Base-by-base conservation (phyloP, 495 filamentous ascomycete genomes). In the Aspergillus leporis region DNA sequence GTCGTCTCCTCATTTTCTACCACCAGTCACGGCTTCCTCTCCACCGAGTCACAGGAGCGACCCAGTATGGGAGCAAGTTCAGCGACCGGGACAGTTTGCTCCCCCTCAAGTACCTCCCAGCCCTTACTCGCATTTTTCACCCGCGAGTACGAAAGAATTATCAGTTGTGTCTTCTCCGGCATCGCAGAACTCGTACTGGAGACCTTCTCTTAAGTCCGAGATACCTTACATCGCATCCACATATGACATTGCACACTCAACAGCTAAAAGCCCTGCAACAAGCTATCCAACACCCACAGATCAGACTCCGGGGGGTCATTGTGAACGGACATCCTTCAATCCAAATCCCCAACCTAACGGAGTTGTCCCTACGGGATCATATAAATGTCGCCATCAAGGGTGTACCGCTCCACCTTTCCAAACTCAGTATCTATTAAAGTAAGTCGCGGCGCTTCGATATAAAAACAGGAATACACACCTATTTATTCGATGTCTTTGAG, bases 331-430 rank as follows among this genome's bases (percentile, higher is more conserved):
- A 19, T 56, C 65, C 3, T 69, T 67, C 46, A 62, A 51, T 31
- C 58, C 61, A 28, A 16, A 63, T 9, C 50, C 67, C 21, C 63
- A 67, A n/a, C 21, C 64, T 21, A 74, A 73, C 46, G 73, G 66
- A 4, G 46, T 55, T 4, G 49, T 59, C 8, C 22, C 69, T 19
- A 59, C 68, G 19, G 72, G 73, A 21, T 73, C 71, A 36, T 88
- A 81, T 67, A 82, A 80, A 64, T 92, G 90, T 70, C 80, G 78
- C n/a, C 82, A 83, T 81, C 77, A 80, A 1, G 90, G 88, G 10
- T 98, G 94, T 66, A 92, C 67, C 23, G 93, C 93, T 43, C 70
- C 83, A 19, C 90, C 94, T 5, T 98, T 98, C 65, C 92, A 96
- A 72, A 98, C 94, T 1, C 94, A 98, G 64, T 90, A 91, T 74